Evolutionary conservation across 768 basidiomycete species (phyloP).

Genomic region (Russula sp.): DNA sequence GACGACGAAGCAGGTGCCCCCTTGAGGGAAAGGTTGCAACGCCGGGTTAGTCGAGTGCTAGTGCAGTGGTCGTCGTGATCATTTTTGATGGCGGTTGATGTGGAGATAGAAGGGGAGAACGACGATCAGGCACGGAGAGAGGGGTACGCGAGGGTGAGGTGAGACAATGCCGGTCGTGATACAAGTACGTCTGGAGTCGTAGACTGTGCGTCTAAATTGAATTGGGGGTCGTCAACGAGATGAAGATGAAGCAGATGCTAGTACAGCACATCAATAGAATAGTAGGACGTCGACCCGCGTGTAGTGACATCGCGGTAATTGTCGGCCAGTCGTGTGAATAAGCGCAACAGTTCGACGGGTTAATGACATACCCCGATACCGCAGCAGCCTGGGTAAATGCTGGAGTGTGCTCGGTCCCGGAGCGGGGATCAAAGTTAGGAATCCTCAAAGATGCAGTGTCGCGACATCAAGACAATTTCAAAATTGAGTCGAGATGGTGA

Average conservation of each 20-base stretch:
- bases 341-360: background rate
- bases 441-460: slow-evolving; percentile 58
- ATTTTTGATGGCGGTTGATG: too few species aligned
- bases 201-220: too few species aligned
- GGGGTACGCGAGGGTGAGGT: too few species aligned
- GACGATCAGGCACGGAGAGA: too few species aligned
- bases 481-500: slow-evolving; percentile 46
- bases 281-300: too few species aligned
- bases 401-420: background rate
- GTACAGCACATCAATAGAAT: too few species aligned
- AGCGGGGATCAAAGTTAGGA: slow-evolving; percentile 36
- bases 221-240: too few species aligned
- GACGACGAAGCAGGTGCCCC: background rate
- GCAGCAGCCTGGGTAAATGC: background rate
- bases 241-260: too few species aligned
- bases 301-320: background rate
- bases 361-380: background rate
- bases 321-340: background rate
- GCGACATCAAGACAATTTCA: slow-evolving; percentile 65
- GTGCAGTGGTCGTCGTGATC: background rate
- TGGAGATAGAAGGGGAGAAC: too few species aligned
- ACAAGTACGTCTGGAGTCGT: too few species aligned
- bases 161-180: too few species aligned
- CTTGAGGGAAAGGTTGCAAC: too few species aligned
- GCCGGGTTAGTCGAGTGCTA: background rate